Evolutionary conservation across 78 protist genomes (phyloP).

Genomic region (Dictyostelium capitatum): DNA sequence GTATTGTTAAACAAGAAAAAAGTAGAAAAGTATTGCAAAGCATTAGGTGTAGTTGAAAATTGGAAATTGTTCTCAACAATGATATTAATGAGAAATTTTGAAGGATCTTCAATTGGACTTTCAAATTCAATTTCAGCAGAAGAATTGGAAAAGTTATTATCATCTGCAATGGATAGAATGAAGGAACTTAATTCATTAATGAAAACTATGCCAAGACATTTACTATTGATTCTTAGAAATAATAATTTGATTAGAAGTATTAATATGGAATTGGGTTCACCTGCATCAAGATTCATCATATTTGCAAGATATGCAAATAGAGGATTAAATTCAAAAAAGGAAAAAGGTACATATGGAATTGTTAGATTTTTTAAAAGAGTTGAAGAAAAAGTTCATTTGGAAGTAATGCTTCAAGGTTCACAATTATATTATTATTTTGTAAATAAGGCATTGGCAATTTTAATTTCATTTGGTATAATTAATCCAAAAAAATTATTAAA

Average conservation of each 20-base stretch:
- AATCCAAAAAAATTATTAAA: slow-evolving; percentile 13
- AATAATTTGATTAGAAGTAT: slow-evolving; percentile 18
- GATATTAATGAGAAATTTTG: slow-evolving; percentile 40
- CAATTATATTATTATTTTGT: slow-evolving; percentile 6
- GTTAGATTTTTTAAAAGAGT: slow-evolving; percentile 9
- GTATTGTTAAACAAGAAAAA: slow-evolving; percentile 19
- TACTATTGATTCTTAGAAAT: slow-evolving; percentile 42
- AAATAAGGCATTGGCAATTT: background rate
- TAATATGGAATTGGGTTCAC: slow-evolving; percentile 36
- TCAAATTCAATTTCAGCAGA: background rate
- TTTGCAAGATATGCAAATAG: slow-evolving; percentile 7
- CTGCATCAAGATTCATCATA: slow-evolving; percentile 21
- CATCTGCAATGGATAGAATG: background rate
- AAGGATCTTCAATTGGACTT: slow-evolving; percentile 19
- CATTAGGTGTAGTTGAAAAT: slow-evolving; percentile 18
- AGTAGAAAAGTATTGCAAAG: background rate
- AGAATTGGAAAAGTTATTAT: slow-evolving; percentile 19
- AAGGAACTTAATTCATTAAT: slow-evolving; percentile 17
- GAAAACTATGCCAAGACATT: slow-evolving; percentile 64
- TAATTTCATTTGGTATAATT: slow-evolving; percentile 4
- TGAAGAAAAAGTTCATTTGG: slow-evolving; percentile 19
- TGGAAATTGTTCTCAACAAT: slow-evolving; percentile 29
- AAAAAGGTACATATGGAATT: background rate
- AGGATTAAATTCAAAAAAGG: slow-evolving; percentile 6
- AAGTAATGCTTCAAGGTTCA: slow-evolving; percentile 25